Evolutionary conservation across 371 early-diverging fungal genomes (phyloP).

Genomic region (Actinomortierella wolfii): DNA sequence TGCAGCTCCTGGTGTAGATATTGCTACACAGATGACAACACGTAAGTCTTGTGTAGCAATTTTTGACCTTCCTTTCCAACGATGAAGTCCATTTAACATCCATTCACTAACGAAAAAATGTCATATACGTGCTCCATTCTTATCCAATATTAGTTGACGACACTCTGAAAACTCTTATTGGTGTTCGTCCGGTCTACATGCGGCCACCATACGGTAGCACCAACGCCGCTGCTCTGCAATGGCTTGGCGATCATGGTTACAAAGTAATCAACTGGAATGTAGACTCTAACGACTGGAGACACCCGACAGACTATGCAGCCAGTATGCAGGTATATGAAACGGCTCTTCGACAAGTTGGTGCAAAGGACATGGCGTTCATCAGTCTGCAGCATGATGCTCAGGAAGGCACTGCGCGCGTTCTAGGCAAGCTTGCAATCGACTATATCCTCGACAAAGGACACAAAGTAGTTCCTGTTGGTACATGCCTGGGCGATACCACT

Average conservation of each 20-base stretch:
- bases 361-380: constrained; percentile 18
- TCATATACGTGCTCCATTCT: not conserved
- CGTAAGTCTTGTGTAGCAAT: constrained; percentile 7
- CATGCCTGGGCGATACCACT: constrained; percentile 26
- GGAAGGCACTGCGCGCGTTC: constrained; percentile 16
- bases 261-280: constrained; percentile 48
- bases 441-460: constrained; percentile 32
- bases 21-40: constrained; percentile 19
- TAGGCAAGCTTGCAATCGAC: constrained; percentile 35
- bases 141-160: not conserved
- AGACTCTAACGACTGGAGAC: constrained; percentile 46
- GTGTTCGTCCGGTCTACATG: constrained; percentile 52
- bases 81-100: not conserved
- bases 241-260: constrained; percentile 47
- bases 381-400: constrained; percentile 40
- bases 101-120: no score
- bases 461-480: constrained; percentile 24
- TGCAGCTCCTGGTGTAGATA: not conserved
- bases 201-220: constrained; percentile 70
- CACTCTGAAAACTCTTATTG: constrained; percentile 32
- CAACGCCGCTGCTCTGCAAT: constrained; percentile 57
- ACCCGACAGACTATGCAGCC: constrained; percentile 12
- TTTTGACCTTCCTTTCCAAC: no score
- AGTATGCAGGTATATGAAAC: constrained; percentile 13
- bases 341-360: constrained; percentile 4